phyloP scores from a whole-genome alignment of 78 protist species.

The Planoprotostelium fungivorum region DNA sequence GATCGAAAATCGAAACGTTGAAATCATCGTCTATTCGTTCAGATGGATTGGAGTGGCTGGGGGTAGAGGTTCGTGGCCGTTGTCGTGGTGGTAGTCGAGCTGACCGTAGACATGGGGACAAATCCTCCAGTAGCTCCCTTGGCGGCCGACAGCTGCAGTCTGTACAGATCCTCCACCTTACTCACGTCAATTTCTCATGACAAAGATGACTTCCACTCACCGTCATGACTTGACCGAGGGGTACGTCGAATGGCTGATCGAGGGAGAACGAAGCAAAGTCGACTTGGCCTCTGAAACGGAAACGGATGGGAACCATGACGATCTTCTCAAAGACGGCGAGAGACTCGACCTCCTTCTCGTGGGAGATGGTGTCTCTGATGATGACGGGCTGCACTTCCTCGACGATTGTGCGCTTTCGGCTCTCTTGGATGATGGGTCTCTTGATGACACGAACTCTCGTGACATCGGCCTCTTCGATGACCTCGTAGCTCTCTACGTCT shows the following conservation, averaged over 20 bases:
- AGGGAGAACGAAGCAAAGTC: not conserved
- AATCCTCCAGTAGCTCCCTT: not conserved
- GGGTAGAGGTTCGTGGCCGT: not conserved
- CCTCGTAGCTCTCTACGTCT: not conserved
- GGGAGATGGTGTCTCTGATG: not conserved
- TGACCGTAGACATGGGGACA: not conserved
- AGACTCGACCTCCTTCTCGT: not conserved
- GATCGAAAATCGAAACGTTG: no score
- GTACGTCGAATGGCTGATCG: not conserved
- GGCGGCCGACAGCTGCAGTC: not conserved
- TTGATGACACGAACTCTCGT: not conserved
- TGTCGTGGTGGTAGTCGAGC: not conserved
- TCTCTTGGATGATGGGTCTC: not conserved
- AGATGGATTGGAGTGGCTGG: not conserved
- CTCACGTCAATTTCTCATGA: no score
- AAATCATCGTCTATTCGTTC: no score
- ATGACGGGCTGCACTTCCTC: not conserved
- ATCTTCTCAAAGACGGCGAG: slow-evolving; percentile 1
- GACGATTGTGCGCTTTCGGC: not conserved
- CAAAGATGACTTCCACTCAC: no score
- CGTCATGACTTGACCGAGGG: not conserved
- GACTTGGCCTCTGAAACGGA: not conserved
- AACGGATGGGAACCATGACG: not conserved
- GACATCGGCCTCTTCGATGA: not conserved
- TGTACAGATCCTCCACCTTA: not conserved